Conservation (phyloP, 306 rosid species). For the Inga leiocalycina region DNA sequence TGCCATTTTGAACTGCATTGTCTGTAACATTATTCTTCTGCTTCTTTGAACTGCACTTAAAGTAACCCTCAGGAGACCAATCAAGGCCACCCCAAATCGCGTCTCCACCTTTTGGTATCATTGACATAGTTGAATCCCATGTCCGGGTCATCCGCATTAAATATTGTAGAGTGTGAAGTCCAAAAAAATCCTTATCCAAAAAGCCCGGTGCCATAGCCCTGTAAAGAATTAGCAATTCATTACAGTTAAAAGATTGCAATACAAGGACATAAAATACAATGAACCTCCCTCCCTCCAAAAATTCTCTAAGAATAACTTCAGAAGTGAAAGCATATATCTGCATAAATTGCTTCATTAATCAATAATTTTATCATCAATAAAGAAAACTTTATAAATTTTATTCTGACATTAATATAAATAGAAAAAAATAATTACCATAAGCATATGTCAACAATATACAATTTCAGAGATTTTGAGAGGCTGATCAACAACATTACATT, state of each 20-base stretch:
- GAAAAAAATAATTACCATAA: not conserved
- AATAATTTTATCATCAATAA: not conserved
- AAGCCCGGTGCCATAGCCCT: slow-evolving; percentile 82
- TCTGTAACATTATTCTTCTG: slow-evolving; percentile 51
- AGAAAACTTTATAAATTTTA: not conserved
- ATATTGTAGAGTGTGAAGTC: slow-evolving; percentile 71
- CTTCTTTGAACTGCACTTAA: slow-evolving; percentile 58
- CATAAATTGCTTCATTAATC: slow-evolving; percentile 5
- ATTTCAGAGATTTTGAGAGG: not conserved
- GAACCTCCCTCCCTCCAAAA: not conserved
- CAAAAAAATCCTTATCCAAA: slow-evolving; percentile 80
- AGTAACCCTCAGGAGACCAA: slow-evolving; percentile 77
- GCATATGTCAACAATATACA: slow-evolving; percentile 1
- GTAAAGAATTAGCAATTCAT: slow-evolving; percentile 41
- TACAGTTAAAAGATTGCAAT: not conserved
- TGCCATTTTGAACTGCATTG: slow-evolving; percentile 32
- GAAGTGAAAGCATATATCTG: not conserved
- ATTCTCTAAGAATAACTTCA: not conserved
- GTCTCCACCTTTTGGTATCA: slow-evolving; percentile 89
- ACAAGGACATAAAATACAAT: not conserved
- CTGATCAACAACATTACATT: slow-evolving; percentile 1
- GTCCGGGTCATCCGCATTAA: slow-evolving; percentile 91
- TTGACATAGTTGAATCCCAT: slow-evolving; percentile 92
- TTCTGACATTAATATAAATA: not conserved
- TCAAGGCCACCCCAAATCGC: slow-evolving; percentile 87